phyloP scores from a whole-genome alignment of 805 yeast species.

The Torulaspora franciscae region DNA sequence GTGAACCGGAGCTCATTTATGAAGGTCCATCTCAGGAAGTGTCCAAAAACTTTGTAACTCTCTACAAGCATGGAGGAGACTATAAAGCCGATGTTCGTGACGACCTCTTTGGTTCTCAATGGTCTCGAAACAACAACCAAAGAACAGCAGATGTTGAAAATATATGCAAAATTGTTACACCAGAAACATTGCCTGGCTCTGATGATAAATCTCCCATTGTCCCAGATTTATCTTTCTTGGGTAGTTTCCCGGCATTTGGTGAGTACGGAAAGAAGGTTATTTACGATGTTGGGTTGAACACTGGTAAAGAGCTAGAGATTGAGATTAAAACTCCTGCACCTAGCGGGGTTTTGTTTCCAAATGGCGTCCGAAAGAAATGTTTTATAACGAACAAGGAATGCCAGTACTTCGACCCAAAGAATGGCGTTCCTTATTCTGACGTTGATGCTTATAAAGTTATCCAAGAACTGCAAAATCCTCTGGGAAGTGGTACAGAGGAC shows the following conservation, averaged over 20 bases:
- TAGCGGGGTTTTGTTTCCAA: constrained; percentile 65
- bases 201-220: constrained; percentile 32
- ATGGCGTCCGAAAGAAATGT: constrained; percentile 63
- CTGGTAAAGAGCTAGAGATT: constrained; percentile 45
- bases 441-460: constrained; percentile 74
- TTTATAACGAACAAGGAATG: constrained; percentile 64
- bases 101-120: constrained; percentile 58
- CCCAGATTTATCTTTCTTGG: constrained; percentile 38
- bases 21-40: constrained; percentile 70
- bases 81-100: constrained; percentile 12
- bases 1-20: constrained; percentile 32
- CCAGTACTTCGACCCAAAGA: constrained; percentile 78
- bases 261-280: constrained; percentile 42
- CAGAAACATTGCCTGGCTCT: constrained; percentile 9
- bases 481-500: constrained; percentile 41
- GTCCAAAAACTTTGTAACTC: constrained; percentile 48
- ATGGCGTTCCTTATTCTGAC: constrained; percentile 80
- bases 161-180: constrained; percentile 39
- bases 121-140: constrained; percentile 47
- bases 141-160: constrained; percentile 54
- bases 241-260: constrained; percentile 54
- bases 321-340: constrained; percentile 67
- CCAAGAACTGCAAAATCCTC: constrained; percentile 52
- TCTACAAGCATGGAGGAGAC: constrained; percentile 39
- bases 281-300: constrained; percentile 42